These are phyloP conservation scores for Aspergillus bertholletiae DNA, from an alignment of 495 filamentous ascomycete species.

Conservation along the genomic window DNA sequence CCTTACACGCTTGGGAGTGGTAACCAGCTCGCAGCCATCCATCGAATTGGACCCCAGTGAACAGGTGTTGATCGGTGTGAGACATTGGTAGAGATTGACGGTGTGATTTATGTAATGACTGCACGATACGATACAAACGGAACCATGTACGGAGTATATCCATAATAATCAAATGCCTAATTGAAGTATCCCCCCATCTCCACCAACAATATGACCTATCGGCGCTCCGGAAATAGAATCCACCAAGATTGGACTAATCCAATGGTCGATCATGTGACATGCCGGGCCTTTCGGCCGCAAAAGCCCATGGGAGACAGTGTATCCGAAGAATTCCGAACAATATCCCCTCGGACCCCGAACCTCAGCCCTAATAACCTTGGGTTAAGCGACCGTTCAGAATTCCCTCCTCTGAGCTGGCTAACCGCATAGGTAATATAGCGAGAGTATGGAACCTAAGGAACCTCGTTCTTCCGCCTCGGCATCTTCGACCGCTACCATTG, in stretches of 20 bases:
- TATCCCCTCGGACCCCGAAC: background rate
- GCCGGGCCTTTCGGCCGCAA: constrained; percentile 6
- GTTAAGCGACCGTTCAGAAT: constrained; percentile 1
- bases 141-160: background rate
- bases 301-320: background rate
- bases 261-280: constrained; percentile 5
- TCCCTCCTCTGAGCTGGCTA: background rate
- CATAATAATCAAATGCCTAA: background rate
- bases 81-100: constrained; percentile 36
- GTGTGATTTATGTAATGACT: background rate
- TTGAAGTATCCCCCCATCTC: background rate
- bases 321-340: constrained; percentile 16
- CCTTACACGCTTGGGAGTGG: constrained; percentile 36
- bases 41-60: constrained; percentile 33
- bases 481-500: background rate
- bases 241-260: background rate
- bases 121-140: background rate
- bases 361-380: constrained; percentile 1
- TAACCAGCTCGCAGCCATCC: constrained; percentile 27
- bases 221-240: background rate
- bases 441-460: background rate
- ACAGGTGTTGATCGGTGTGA: constrained; percentile 39
- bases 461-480: constrained; percentile 2
- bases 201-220: background rate
- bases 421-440: background rate